Evolutionary conservation across 371 early-diverging fungal genomes (phyloP).

Genomic region (Nematocida major): DNA sequence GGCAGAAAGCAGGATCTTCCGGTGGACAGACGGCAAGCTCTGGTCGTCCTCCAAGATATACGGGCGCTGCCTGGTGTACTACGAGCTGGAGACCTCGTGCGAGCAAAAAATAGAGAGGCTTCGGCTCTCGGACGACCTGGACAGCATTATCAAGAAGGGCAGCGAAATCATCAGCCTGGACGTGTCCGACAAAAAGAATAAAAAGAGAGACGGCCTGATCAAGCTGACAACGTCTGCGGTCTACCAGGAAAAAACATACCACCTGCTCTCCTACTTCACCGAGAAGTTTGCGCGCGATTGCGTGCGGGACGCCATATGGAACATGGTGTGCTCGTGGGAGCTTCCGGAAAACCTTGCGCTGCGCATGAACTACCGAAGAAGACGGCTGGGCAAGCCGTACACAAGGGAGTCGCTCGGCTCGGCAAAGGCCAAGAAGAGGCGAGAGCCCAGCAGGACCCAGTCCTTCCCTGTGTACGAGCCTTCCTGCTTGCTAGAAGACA

Average conservation of each 20-base stretch:
- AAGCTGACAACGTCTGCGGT: conserved; percentile 60
- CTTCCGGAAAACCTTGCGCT: conserved; percentile 14
- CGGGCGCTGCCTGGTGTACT: conserved; percentile 64
- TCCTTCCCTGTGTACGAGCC: too few relatives aligned
- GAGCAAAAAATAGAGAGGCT: conserved; percentile 53
- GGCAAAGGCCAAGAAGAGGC: background rate
- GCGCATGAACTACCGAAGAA: conserved; percentile 24
- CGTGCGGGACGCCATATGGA: conserved; percentile 3
- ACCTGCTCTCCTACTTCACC: conserved; percentile 59
- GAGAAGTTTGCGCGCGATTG: background rate
- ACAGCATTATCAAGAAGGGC: conserved; percentile 2
- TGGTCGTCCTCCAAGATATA: conserved; percentile 65
- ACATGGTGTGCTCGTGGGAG: conserved; percentile 25
- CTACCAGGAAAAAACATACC: conserved; percentile 55
- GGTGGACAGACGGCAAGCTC: conserved; percentile 65
- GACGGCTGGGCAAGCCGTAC: background rate
- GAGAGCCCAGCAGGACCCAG: background rate
- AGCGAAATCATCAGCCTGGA: conserved; percentile 6
- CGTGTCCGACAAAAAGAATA: conserved; percentile 14
- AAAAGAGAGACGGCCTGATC: conserved; percentile 53
- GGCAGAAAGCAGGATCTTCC: conserved; percentile 59
- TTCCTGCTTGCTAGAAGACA: too few relatives aligned
- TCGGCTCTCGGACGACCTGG: conserved; percentile 14
- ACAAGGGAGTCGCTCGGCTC: background rate
- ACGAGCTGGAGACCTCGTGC: conserved; percentile 59